These are phyloP conservation scores for Tetrastigma voinierianum DNA, from an alignment of 164 flowering plant species.

Conservation along the genomic window DNA sequence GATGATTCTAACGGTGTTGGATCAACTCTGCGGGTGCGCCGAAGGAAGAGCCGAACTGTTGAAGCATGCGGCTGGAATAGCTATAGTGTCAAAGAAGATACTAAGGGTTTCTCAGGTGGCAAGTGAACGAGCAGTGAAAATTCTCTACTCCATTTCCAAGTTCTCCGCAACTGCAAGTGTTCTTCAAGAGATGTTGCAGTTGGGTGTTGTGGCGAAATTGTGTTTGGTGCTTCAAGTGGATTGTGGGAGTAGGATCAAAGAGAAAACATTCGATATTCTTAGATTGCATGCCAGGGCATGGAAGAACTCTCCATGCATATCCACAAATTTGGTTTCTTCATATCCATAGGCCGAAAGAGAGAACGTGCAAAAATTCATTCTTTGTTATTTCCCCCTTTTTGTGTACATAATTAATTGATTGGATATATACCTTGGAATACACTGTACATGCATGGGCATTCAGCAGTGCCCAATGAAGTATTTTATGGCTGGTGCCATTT, in stretches of 20 bases:
- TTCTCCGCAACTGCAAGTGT: constrained; percentile 41
- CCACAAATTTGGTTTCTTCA: constrained; percentile 25
- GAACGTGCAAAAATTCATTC: not conserved
- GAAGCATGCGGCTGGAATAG: constrained; percentile 62
- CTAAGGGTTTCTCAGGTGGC: constrained; percentile 68
- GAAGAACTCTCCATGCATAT: constrained; percentile 54
- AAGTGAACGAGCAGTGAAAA: constrained; percentile 64
- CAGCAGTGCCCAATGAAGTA: too few relatives aligned
- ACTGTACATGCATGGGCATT: too few relatives aligned
- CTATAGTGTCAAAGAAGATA: constrained; percentile 67
- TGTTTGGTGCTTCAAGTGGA: constrained; percentile 57
- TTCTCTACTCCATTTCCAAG: constrained; percentile 44
- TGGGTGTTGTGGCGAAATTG: constrained; percentile 82
- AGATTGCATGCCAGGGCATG: constrained; percentile 48
- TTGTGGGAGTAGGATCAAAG: constrained; percentile 36
- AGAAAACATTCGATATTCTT: constrained; percentile 50
- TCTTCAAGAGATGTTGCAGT: constrained; percentile 59
- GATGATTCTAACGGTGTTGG: constrained; percentile 45
- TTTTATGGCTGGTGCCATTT: too few relatives aligned
- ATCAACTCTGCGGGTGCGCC: constrained; percentile 55
- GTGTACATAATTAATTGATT: not conserved
- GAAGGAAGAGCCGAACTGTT: constrained; percentile 72
- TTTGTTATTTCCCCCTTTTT: not conserved
- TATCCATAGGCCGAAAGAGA: constrained; percentile 19
- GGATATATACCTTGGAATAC: too few relatives aligned